These are phyloP conservation scores for Papiliotrema fonsecae DNA, from an alignment of 1,284 basidiomycete genomes.

Conservation along the genomic window DNA sequence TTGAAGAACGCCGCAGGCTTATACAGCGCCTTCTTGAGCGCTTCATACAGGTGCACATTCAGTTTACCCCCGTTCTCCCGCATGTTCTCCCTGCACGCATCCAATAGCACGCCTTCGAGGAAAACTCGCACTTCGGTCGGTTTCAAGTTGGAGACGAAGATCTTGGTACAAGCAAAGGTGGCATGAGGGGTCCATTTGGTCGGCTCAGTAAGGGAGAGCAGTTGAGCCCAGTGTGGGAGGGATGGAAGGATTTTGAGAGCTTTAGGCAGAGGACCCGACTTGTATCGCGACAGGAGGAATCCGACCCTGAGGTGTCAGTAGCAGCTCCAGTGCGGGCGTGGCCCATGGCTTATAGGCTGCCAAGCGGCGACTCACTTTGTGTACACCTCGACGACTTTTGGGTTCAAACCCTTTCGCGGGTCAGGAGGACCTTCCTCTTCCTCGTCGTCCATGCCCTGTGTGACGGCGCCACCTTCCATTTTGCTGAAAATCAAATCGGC, in stretches of 20 bases:
- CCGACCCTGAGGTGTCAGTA: slow-evolving; percentile 62
- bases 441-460: slow-evolving; percentile 45
- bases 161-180: slow-evolving; percentile 86
- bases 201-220: slow-evolving; percentile 88
- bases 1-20: slow-evolving; percentile 99
- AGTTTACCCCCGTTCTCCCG: slow-evolving; percentile 68
- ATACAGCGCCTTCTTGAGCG: slow-evolving; percentile 84
- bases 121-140: slow-evolving; percentile 92
- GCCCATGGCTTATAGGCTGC: not conserved
- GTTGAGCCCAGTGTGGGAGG: slow-evolving; percentile 90
- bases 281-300: slow-evolving; percentile 80
- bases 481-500: slow-evolving; percentile 96
- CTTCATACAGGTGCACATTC: slow-evolving; percentile 90
- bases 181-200: slow-evolving; percentile 95
- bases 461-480: slow-evolving; percentile 61
- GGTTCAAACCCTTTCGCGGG: slow-evolving; percentile 87
- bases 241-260: slow-evolving; percentile 98
- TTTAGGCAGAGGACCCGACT: slow-evolving; percentile 92
- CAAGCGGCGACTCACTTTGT: slow-evolving; percentile 62
- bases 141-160: slow-evolving; percentile 96
- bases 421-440: slow-evolving; percentile 61
- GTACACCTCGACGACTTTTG: slow-evolving; percentile 94
- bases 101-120: slow-evolving; percentile 85
- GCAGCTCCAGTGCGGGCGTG: not conserved
- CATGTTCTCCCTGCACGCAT: slow-evolving; percentile 88